Evolutionary conservation across 148 eudicot species (phyloP).

Genomic region (Nepenthes gracilis): DNA sequence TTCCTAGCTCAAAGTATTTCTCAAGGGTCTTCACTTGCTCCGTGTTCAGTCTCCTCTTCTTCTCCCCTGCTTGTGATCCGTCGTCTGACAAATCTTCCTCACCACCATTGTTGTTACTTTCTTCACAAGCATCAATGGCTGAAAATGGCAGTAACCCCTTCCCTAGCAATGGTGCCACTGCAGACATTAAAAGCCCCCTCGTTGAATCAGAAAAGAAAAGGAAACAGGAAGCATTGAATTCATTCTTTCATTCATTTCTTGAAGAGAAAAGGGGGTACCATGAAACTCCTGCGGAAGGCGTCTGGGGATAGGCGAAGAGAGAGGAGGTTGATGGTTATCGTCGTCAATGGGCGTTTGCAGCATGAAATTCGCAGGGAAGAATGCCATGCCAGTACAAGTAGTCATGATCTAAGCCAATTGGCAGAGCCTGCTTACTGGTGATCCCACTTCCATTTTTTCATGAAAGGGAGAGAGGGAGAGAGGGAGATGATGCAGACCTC

Average conservation of each 20-base stretch:
- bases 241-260: no score
- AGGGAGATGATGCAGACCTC: slow-evolving; percentile 6
- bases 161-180: slow-evolving; percentile 50
- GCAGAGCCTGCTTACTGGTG: background rate
- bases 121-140: slow-evolving; percentile 44
- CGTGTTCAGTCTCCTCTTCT: slow-evolving; percentile 82
- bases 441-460: background rate
- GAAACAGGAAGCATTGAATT: background rate
- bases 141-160: slow-evolving; percentile 86
- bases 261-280: slow-evolving; percentile 27
- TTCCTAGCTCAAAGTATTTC: slow-evolving; percentile 80
- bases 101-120: slow-evolving; percentile 31
- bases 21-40: slow-evolving; percentile 93
- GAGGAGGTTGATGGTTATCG: slow-evolving; percentile 30
- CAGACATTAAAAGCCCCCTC: background rate
- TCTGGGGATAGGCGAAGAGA: slow-evolving; percentile 41
- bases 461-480: slow-evolving; percentile 4
- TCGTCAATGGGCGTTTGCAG: slow-evolving; percentile 57
- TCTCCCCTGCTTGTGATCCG: slow-evolving; percentile 69
- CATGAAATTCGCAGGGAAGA: slow-evolving; percentile 82
- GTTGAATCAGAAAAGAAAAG: background rate
- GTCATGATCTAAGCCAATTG: slow-evolving; percentile 25
- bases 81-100: slow-evolving; percentile 88
- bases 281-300: slow-evolving; percentile 71
- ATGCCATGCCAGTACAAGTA: slow-evolving; percentile 59